Evolutionary conservation across 495 filamentous ascomycete species (phyloP), one percentile per base, ranked within the genome.

Genomic region (Aspergillus sclerotiicarbonarius): DNA sequence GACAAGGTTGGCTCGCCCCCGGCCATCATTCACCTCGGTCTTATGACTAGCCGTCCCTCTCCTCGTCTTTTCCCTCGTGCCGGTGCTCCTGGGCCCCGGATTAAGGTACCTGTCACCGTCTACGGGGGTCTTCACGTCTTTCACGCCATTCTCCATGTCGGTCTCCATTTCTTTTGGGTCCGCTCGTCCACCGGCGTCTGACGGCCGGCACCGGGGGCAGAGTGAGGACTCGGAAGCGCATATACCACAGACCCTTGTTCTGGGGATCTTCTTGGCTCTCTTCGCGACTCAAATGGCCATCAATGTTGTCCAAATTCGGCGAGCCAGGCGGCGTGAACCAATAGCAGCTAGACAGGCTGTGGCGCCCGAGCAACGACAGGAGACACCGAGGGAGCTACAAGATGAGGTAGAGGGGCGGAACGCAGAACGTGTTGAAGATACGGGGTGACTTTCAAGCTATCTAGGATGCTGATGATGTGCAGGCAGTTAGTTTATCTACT

Each of bases 21-120:
- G 69, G 25, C 69, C 70, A 44, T 68, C 70, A 9, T 37, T 74
- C 33, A 56, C 51, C 51, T 68, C 75, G 66, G 64, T 75, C 65
- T 76, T 80, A 73, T 81, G 78, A 80, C 77, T 81, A 75, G 70
- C 75, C 70, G 73, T 73, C 67, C 74, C 76, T 67, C 71, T 79
- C 57, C 62, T 80, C 53, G 46, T 77, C 54, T 67, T 78, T 53
- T 69, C 66, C 55, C 16, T 75, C 30, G 64, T 72, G 47, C 64
- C 67, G 30, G 41, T 73, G 39, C 29, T 66, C 13, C 43, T 72
- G 44, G 67, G 59, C 1, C 32, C 57, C 63, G 60, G 67, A 45
- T 3, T 70, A 62, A 66, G 18, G 31, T 67, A 10, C 51, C 58
- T n/a, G 57, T 71, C n/a, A 39, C 69, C 31, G 16, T 68, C 67